These are phyloP conservation scores for Corymbia calophylla DNA, from an alignment of 441 rosid species.

Conservation along the genomic window DNA sequence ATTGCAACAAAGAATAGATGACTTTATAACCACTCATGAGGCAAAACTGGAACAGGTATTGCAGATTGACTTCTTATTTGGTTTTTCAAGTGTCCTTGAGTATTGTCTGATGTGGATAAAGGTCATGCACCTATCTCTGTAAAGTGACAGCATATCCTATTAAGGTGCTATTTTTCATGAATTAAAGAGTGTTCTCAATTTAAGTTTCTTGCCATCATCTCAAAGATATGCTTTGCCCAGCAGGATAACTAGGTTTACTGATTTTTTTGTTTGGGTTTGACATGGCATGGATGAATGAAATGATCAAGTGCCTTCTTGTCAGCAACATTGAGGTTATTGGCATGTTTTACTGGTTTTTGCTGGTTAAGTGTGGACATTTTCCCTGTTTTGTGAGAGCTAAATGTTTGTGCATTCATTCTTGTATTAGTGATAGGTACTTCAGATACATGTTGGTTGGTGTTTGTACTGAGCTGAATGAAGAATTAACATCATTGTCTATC, in stretches of 20 bases:
- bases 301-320: background rate
- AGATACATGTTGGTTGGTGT: background rate
- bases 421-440: background rate
- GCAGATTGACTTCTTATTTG: background rate
- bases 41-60: constrained; percentile 69
- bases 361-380: background rate
- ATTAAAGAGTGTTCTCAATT: background rate
- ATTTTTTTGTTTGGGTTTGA: background rate
- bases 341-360: background rate
- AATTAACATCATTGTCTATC: background rate
- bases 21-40: constrained; percentile 66
- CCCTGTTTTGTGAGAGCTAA: background rate
- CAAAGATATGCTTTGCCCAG: background rate
- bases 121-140: background rate
- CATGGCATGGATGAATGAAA: background rate
- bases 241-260: background rate
- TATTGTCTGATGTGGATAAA: background rate
- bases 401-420: background rate
- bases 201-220: background rate
- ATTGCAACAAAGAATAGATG: constrained; percentile 77
- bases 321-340: background rate
- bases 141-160: background rate
- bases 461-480: background rate
- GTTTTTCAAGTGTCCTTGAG: background rate
- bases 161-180: background rate